Percentiles rank a stretch among this genome's conserved stretches.
phyloP scores from a whole-genome alignment of 495 filamentous ascomycete species.

The Tuber aestivum region DNA sequence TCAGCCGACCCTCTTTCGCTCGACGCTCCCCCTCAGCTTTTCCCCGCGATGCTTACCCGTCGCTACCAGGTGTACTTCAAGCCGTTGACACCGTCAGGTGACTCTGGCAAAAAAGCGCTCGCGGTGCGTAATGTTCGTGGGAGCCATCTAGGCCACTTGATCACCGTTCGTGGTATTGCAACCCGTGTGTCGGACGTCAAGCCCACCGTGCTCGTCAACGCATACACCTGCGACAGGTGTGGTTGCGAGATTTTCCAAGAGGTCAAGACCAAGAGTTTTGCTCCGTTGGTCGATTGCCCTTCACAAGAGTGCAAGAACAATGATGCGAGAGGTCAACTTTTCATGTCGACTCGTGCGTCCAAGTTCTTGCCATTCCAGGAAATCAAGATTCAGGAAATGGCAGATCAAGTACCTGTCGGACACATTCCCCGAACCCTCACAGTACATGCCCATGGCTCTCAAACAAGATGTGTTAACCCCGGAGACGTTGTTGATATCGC shows the following conservation, averaged over 20 bases:
- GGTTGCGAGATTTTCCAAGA: slow-evolving; percentile 98
- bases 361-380: slow-evolving; percentile 98
- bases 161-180: slow-evolving; percentile 89
- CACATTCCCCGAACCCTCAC: slow-evolving; percentile 91
- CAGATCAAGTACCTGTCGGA: slow-evolving; percentile 94
- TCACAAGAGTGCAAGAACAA: slow-evolving; percentile 84
- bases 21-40: slow-evolving; percentile 52
- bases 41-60: slow-evolving; percentile 84
- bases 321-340: slow-evolving; percentile 85
- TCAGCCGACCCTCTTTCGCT: slow-evolving; percentile 43
- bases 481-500: slow-evolving; percentile 90
- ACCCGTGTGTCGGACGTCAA: slow-evolving; percentile 97
- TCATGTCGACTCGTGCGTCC: slow-evolving; percentile 85
- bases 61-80: slow-evolving; percentile 95
- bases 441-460: slow-evolving; percentile 77
- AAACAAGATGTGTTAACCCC: slow-evolving; percentile 79
- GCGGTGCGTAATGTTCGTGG: slow-evolving; percentile 88
- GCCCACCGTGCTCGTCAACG: slow-evolving; percentile 91
- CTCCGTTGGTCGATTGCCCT: slow-evolving; percentile 75
- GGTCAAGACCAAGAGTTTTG: slow-evolving; percentile 81
- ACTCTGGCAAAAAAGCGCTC: slow-evolving; percentile 68
- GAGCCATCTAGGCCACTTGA: slow-evolving; percentile 85
- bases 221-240: slow-evolving; percentile 93
- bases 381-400: slow-evolving; percentile 97
- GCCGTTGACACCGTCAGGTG: slow-evolving; percentile 65